These are phyloP conservation scores for Penicillium paradoxum DNA, from an alignment of 495 filamentous ascomycete species.

Conservation along the genomic window DNA sequence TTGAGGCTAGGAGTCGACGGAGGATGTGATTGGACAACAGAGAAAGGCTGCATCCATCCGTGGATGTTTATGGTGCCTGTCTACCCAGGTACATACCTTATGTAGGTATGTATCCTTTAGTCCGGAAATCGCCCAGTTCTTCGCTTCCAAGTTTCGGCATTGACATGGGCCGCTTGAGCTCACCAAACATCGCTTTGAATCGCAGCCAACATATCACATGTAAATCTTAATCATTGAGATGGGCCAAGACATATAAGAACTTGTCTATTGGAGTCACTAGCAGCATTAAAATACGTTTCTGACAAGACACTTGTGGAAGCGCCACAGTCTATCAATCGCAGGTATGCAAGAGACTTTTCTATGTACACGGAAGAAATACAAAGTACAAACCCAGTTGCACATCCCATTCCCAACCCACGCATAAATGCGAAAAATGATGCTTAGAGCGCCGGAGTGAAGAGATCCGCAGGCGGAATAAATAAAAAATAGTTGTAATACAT, in stretches of 20 bases:
- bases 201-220: neutral
- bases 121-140: neutral
- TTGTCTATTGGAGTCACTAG: conserved; percentile 30
- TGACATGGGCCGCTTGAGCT: neutral
- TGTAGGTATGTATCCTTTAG: no score
- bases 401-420: conserved; percentile 43
- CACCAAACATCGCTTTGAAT: neutral
- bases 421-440: conserved; percentile 44
- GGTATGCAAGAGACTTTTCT: conserved; percentile 41
- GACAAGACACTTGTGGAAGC: conserved; percentile 21
- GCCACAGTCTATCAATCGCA: conserved; percentile 32
- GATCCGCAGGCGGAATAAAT: conserved; percentile 28
- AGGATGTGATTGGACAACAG: no score
- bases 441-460: conserved; percentile 49
- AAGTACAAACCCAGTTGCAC: conserved; percentile 44
- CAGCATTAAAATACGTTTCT: conserved; percentile 34
- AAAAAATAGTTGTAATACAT: conserved; percentile 43
- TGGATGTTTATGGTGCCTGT: no score
- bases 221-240: neutral
- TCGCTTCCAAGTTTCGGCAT: neutral
- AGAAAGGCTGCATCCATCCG: no score
- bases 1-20: no score
- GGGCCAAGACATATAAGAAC: conserved; percentile 7
- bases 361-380: conserved; percentile 42
- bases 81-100: no score